phyloP scores from a whole-genome alignment of 2,329 filamentous ascomycete genomes.

The Neophaeococcomyces mojaviensis region DNA sequence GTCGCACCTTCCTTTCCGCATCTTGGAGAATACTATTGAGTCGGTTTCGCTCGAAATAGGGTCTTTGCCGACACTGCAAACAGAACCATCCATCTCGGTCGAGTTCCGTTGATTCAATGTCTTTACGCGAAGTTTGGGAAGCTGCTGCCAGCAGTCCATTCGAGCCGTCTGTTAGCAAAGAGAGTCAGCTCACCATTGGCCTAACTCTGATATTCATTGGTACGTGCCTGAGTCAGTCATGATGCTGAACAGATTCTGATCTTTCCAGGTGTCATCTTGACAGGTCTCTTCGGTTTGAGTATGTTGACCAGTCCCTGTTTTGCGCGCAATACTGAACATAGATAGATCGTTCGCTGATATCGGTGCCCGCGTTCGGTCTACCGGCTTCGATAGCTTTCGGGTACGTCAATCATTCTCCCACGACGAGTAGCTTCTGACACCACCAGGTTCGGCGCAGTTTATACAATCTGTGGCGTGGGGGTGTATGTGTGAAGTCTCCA shows the following conservation, averaged over 20 bases:
- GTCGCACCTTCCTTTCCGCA: not conserved
- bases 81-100: not conserved
- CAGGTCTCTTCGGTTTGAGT: constrained; percentile 82
- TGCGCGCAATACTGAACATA: constrained; percentile 7
- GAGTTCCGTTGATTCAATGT: constrained; percentile 36
- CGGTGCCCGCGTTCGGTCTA: constrained; percentile 68
- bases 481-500: constrained; percentile 74
- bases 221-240: constrained; percentile 21
- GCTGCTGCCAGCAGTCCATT: constrained; percentile 83
- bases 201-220: constrained; percentile 67
- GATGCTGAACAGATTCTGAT: constrained; percentile 16
- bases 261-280: constrained; percentile 54
- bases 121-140: constrained; percentile 86
- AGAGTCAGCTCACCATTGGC: constrained; percentile 73
- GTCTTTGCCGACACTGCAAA: not conserved
- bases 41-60: not conserved
- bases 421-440: constrained; percentile 12
- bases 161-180: constrained; percentile 70
- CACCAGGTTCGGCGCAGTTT: constrained; percentile 79
- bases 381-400: constrained; percentile 84
- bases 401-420: constrained; percentile 50
- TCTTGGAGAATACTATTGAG: not conserved
- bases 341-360: constrained; percentile 72
- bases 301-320: constrained; percentile 31
- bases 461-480: constrained; percentile 97